Evolutionary conservation across 2,329 filamentous ascomycete genomes (phyloP).

Genomic region (Epichloe uncinata): DNA sequence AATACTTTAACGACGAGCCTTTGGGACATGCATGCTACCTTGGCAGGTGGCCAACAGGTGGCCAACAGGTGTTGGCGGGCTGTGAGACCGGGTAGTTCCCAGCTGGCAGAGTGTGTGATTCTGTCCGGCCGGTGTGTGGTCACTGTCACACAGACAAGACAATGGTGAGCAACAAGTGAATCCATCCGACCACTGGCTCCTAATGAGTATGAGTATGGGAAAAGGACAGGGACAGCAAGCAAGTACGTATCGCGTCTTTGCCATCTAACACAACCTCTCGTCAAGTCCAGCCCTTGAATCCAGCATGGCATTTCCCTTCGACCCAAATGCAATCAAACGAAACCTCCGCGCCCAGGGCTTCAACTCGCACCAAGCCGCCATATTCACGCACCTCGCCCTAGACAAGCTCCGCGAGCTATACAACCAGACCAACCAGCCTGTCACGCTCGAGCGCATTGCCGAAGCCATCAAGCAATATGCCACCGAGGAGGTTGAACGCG

Average conservation of each 20-base stretch:
- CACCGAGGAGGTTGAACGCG: conserved; percentile 8
- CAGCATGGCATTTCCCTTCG: conserved; percentile 9
- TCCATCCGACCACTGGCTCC: background rate
- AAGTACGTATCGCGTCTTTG: background rate
- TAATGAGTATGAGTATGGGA: background rate
- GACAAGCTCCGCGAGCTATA: conserved; percentile 10
- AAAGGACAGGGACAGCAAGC: background rate
- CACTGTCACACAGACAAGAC: background rate
- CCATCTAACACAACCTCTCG: no score
- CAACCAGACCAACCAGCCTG: conserved; percentile 3
- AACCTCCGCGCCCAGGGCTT: conserved; percentile 11
- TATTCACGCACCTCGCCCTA: conserved; percentile 12
- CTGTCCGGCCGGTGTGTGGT: background rate
- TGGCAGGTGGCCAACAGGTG: background rate
- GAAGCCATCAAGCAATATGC: conserved; percentile 12
- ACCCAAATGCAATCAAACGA: conserved; percentile 9
- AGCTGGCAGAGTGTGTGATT: background rate
- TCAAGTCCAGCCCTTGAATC: background rate
- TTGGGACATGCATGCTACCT: background rate
- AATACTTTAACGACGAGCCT: background rate
- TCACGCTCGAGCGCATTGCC: conserved; percentile 9
- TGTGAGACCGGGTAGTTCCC: background rate
- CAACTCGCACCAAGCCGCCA: conserved; percentile 9
- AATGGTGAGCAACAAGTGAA: background rate
- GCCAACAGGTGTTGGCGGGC: background rate